These are phyloP conservation scores for Aspergillus sp. DNA, from an alignment of 2,329 filamentous ascomycete genomes.

Conservation along the genomic window DNA sequence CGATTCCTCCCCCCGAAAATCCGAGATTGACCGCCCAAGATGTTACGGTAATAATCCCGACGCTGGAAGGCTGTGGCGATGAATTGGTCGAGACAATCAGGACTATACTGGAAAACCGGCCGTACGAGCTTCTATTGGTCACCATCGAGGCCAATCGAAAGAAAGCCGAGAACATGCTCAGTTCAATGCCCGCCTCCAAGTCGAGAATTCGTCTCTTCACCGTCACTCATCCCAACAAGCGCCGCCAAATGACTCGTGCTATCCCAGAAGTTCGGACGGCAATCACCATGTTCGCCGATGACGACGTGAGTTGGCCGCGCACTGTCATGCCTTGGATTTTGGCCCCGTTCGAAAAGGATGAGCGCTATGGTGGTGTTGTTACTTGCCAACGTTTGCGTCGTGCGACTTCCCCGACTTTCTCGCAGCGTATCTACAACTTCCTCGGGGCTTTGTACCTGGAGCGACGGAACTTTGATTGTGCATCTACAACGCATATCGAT, in stretches of 20 bases:
- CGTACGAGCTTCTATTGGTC: conserved; percentile 70
- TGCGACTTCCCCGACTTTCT: conserved; percentile 53
- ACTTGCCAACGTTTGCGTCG: conserved; percentile 83
- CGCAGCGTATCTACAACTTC: conserved; percentile 71
- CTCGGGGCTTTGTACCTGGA: conserved; percentile 88
- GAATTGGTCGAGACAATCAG: conserved; percentile 75
- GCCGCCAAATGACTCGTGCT: conserved; percentile 84
- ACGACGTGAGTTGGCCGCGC: conserved; percentile 87
- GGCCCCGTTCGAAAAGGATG: conserved; percentile 77
- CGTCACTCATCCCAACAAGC: conserved; percentile 86
- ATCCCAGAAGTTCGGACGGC: conserved; percentile 75
- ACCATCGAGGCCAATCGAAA: conserved; percentile 75
- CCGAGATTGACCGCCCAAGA: conserved; percentile 74
- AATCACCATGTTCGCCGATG: conserved; percentile 89
- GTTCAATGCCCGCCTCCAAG: conserved; percentile 49
- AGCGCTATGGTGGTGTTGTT: conserved; percentile 76
- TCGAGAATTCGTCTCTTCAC: conserved; percentile 67
- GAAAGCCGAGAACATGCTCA: conserved; percentile 57
- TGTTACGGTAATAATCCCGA: conserved; percentile 90
- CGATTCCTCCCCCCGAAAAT: conserved; percentile 72
- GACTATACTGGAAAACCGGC: conserved; percentile 46
- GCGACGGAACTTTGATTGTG: conserved; percentile 92
- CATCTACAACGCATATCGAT: conserved; percentile 88
- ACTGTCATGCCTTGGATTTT: conserved; percentile 86
- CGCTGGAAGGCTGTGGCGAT: conserved; percentile 79